These are phyloP conservation scores for Helotiales sp. DNA, from an alignment of 2,329 filamentous ascomycete genomes.

Conservation along the genomic window DNA sequence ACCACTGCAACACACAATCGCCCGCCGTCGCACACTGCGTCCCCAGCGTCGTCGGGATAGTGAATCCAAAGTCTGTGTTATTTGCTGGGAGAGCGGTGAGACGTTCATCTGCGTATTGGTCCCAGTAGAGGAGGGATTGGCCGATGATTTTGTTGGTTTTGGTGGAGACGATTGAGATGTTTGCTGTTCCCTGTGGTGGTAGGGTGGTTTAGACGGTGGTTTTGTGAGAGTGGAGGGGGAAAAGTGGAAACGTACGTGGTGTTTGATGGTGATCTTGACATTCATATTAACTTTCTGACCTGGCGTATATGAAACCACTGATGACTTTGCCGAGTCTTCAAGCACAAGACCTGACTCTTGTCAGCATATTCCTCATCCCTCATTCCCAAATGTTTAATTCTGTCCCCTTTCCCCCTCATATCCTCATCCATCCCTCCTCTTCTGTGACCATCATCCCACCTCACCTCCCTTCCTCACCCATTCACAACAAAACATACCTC, in stretches of 20 bases:
- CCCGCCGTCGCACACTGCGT: conserved; percentile 36
- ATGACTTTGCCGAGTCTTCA: conserved; percentile 20
- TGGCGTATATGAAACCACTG: conserved; percentile 42
- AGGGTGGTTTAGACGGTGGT: not conserved
- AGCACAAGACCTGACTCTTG: not conserved
- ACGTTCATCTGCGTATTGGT: conserved; percentile 48
- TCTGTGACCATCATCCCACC: not conserved
- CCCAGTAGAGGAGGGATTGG: conserved; percentile 46
- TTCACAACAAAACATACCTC: conserved; percentile 46
- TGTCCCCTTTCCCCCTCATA: not conserved
- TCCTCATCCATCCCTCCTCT: not conserved
- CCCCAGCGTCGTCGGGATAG: conserved; percentile 50
- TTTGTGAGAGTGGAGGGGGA: not conserved
- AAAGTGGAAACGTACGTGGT: conserved; percentile 36
- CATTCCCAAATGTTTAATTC: not conserved
- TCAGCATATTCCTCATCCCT: not conserved
- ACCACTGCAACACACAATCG: conserved; percentile 48
- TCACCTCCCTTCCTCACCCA: not conserved
- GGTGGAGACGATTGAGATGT: conserved; percentile 53
- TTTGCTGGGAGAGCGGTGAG: conserved; percentile 41
- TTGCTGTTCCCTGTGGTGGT: conserved; percentile 43
- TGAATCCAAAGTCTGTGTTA: conserved; percentile 52
- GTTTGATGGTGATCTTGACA: conserved; percentile 44
- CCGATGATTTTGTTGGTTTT: conserved; percentile 46
- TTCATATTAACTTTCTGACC: conserved; percentile 44